Evolutionary conservation across 257 asterid genomes (phyloP).

Genomic region (Ophiorrhiza pumila): DNA sequence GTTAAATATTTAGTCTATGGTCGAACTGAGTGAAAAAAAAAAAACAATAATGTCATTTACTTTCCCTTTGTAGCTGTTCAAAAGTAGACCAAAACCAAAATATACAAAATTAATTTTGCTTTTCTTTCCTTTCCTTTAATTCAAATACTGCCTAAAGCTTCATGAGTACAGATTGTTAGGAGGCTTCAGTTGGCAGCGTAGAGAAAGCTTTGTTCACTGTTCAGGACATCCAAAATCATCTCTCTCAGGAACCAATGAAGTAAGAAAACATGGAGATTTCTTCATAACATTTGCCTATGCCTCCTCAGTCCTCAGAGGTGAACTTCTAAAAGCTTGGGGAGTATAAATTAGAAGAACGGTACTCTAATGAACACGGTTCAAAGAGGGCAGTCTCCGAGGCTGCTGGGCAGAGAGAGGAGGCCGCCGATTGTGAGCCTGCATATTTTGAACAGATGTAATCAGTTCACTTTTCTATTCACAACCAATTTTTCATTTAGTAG

Average conservation of each 20-base stretch:
- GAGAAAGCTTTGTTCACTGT: not conserved
- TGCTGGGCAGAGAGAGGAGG: constrained; percentile 77
- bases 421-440: constrained; percentile 72
- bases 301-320: not conserved
- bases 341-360: not conserved
- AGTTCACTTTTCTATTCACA: not conserved
- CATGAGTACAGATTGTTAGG: not conserved
- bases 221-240: not conserved
- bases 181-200: not conserved
- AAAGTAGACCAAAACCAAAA: no score
- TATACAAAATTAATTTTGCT: no score
- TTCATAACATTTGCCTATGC: not conserved
- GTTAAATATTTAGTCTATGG: no score
- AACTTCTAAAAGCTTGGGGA: not conserved
- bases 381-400: constrained; percentile 46
- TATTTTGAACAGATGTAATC: constrained; percentile 18
- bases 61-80: no score
- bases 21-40: no score
- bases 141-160: no score
- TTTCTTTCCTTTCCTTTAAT: no score
- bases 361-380: constrained; percentile 40
- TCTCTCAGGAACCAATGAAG: not conserved
- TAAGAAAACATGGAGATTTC: not conserved
- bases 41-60: no score
- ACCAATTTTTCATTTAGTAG: not conserved